Evolutionary conservation across 768 basidiomycete species (phyloP).

Genomic region (Paxillus ammoniavirescens): DNA sequence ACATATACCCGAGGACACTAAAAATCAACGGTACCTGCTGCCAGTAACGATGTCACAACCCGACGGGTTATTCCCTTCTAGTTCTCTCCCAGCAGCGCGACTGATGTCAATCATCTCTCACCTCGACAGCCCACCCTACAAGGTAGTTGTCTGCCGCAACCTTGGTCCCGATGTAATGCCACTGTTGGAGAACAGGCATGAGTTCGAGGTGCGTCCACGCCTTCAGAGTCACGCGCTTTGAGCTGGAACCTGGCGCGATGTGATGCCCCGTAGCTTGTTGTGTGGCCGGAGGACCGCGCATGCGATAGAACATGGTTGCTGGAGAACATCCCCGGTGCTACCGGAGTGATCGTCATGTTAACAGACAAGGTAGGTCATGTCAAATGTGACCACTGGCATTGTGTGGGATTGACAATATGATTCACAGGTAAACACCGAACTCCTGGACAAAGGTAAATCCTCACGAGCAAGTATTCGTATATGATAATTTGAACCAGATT

Average conservation of each 20-base stretch:
- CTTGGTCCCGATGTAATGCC: conserved; percentile 67
- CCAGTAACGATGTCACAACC: conserved; percentile 20
- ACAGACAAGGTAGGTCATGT: conserved; percentile 59
- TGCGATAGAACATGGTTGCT: conserved; percentile 72
- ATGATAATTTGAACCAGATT: not conserved
- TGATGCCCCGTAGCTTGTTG: conserved; percentile 37
- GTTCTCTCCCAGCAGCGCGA: conserved; percentile 7
- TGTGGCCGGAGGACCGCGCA: conserved; percentile 51
- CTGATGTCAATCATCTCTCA: conserved; percentile 27
- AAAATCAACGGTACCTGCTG: not conserved
- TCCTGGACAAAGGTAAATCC: conserved; percentile 40
- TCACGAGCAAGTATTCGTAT: not conserved
- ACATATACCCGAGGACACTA: not conserved
- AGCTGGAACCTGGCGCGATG: not conserved
- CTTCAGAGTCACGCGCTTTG: not conserved
- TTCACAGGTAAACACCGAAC: conserved; percentile 65
- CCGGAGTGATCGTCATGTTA: conserved; percentile 62
- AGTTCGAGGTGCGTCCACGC: conserved; percentile 48
- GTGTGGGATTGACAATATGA: not conserved
- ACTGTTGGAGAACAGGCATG: conserved; percentile 44
- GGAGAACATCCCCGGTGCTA: conserved; percentile 64
- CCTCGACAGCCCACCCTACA: conserved; percentile 27
- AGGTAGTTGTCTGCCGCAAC: conserved; percentile 58
- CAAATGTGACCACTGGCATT: too few species aligned
- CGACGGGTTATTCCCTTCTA: conserved; percentile 22